Evolutionary conservation across 805 yeast species (phyloP).

Genomic region (Starmerella etchellsii): DNA sequence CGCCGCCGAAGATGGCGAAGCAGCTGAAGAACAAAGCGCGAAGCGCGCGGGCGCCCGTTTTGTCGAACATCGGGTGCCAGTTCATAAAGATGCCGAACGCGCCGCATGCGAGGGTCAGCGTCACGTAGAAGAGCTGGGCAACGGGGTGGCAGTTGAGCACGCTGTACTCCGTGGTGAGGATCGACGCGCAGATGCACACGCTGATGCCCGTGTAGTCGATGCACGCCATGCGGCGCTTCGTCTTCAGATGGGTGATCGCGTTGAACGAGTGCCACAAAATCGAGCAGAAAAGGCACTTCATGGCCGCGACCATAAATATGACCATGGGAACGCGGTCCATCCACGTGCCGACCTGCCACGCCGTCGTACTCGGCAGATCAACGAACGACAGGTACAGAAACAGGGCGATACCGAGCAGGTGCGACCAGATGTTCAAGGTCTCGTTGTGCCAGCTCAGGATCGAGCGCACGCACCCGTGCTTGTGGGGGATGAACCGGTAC

Average conservation of each 20-base stretch:
- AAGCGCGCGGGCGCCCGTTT: conserved; percentile 67
- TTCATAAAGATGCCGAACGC: conserved; percentile 60
- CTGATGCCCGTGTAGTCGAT: conserved; percentile 93
- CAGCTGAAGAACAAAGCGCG: conserved; percentile 71
- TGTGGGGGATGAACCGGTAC: conserved; percentile 65
- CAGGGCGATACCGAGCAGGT: conserved; percentile 52
- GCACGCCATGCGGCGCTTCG: conserved; percentile 73
- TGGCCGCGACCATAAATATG: conserved; percentile 55
- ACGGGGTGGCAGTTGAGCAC: conserved; percentile 50
- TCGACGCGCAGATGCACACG: conserved; percentile 74
- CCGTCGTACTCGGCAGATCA: conserved; percentile 51
- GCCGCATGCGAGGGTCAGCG: conserved; percentile 56
- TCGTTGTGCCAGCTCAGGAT: conserved; percentile 67
- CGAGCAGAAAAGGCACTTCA: conserved; percentile 67
- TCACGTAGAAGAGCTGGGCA: conserved; percentile 39
- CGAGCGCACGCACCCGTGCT: conserved; percentile 45
- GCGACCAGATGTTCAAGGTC: conserved; percentile 89
- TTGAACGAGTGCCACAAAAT: conserved; percentile 86
- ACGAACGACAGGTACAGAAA: conserved; percentile 43
- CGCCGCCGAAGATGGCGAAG: conserved; percentile 60
- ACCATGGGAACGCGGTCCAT: conserved; percentile 43
- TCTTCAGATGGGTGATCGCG: conserved; percentile 49
- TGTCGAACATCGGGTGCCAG: conserved; percentile 87
- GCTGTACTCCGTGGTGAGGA: conserved; percentile 73
- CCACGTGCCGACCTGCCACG: conserved; percentile 34